Evolutionary conservation across 1,284 basidiomycete genomes (phyloP), one percentile per base, ranked within the genome.

Genomic region (Farysia itapuensis): DNA sequence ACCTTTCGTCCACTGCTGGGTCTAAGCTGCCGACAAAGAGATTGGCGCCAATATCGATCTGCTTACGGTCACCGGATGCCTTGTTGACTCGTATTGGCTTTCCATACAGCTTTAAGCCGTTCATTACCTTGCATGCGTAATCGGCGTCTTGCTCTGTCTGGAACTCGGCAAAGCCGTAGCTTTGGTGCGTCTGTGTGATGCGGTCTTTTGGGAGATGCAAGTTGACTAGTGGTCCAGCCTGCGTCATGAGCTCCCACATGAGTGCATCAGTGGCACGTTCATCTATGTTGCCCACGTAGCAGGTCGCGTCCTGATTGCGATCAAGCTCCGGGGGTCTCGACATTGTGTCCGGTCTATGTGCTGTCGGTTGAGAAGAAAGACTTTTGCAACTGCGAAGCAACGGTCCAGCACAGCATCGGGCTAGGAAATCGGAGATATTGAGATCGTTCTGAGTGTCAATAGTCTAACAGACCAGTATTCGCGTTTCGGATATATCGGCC

Each of bases 81-180:
- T 95, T 96, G 83, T 96, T 96, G 66, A 98, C 93, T 64, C 94
- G 83, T 54, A 98, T 95, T 24, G 94, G 94, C 77, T 97, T 97
- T 31, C 95, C 94, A 83, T 89, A 98, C 39, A 98, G 80, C 79
- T 98, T 98, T 78, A 98, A 96, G 81, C 97, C 94, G 78, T 98
- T 97, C 92, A 98, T 94, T 72, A 97, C 96, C 81, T 95, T 95
- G 82, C 91, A 95, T 53, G 92, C 94, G 78, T 98, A 98, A 80
- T 98, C 93, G 65, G 94, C 92, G 79, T 97, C 95, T 76, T 92
- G 89, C 79, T 97, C 93, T 29, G 91, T 92, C 77, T 93, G 81
- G 78, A 97, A 97, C 81, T 98, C 94, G 82, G 94, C 96, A 80
- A 98, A 98, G 36, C 93, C 94, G 79, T 96, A 98, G 39, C 94